A percentile compares a stretch with the other conserved stretches of the same genome.
Conservation (phyloP, 2,329 filamentous ascomycete genomes). For the Exophiala sp. region DNA sequence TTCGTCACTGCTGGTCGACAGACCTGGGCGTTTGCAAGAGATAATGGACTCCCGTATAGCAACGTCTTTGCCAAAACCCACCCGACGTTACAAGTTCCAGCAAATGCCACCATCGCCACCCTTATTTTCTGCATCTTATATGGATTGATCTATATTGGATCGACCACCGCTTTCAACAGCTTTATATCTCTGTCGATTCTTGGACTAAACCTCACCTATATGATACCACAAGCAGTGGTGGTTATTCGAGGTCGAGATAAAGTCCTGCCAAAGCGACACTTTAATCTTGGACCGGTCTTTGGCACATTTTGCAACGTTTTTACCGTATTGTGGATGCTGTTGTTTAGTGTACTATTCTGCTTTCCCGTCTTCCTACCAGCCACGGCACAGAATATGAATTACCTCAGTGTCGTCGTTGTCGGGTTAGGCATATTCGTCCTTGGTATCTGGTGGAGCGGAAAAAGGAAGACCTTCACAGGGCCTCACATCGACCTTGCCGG, state of each 20-base stretch:
- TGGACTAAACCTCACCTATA: conserved; percentile 36
- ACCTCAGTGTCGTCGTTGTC: conserved; percentile 22
- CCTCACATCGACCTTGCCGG: not conserved
- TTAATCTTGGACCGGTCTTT: conserved; percentile 21
- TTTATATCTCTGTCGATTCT: conserved; percentile 39
- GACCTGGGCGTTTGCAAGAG: conserved; percentile 53
- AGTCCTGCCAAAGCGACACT: conserved; percentile 1
- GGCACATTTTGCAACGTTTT: conserved; percentile 33
- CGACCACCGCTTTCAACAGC: conserved; percentile 35
- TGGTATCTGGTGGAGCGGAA: not conserved
- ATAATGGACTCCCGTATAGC: conserved; percentile 47
- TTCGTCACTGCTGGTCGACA: conserved; percentile 52
- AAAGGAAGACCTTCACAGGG: not conserved
- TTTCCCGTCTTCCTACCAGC: conserved; percentile 33
- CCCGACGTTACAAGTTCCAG: conserved; percentile 34
- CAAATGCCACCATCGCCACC: conserved; percentile 37
- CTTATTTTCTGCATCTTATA: conserved; percentile 32
- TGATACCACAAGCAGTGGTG: conserved; percentile 33
- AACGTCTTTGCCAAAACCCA: conserved; percentile 37
- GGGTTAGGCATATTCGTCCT: not conserved
- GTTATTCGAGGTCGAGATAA: conserved; percentile 1
- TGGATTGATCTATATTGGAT: conserved; percentile 38
- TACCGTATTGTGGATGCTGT: conserved; percentile 30
- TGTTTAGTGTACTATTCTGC: conserved; percentile 31
- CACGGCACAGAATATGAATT: conserved; percentile 35